Evolutionary conservation across 345 rosid species (phyloP), one percentile per base, ranked within the genome.

Genomic region (Populus alba): DNA sequence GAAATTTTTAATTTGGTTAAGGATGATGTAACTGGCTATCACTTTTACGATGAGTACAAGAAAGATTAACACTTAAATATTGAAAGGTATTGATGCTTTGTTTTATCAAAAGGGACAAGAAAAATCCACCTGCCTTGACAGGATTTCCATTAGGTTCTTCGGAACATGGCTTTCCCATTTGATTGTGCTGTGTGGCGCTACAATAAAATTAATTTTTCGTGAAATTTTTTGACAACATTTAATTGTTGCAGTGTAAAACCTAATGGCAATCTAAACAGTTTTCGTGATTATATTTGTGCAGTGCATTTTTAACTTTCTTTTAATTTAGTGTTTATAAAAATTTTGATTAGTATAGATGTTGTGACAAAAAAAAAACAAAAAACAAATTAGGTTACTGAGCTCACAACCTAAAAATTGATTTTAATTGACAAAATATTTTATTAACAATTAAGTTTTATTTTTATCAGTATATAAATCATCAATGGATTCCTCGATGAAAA

Each of bases 101-200:
- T n/a, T 51, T n/a, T 35, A 33, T 57, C 67, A 15, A 35, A 70
- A 37, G 47, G 66, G 61, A 59, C 70, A 67, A 18, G 43, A 29
- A 16, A 74, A 62, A 71, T 71, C 70, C 25, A 63, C 57, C 67
- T 13, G 8, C 68, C 43, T n/a, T 39, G 51, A 37, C 38, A 59
- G 77, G 70, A 74, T 66, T 66, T 47, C 78, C 78, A 66, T 47
- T 66, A 66, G 38, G 39, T 3, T 62, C 2, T 25, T 69, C 57
- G 6, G 9, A 51, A 57, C 27, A 57, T 57, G 62, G 62, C 0
- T 22, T 55, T 55, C 62, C 62, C 5, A 0, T n/a, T 1, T 57
- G 9, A 57, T 57, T 18, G n/a, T 17, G 57, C 7, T 18, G n/a
- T 18, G n/a, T 51, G 8, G 20, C 57, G 2, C 8, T 51, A 18